Evolutionary conservation across 805 yeast genomes (phyloP), one percentile per base, ranked within the genome.

Genomic region (Spathaspora arborariae): DNA sequence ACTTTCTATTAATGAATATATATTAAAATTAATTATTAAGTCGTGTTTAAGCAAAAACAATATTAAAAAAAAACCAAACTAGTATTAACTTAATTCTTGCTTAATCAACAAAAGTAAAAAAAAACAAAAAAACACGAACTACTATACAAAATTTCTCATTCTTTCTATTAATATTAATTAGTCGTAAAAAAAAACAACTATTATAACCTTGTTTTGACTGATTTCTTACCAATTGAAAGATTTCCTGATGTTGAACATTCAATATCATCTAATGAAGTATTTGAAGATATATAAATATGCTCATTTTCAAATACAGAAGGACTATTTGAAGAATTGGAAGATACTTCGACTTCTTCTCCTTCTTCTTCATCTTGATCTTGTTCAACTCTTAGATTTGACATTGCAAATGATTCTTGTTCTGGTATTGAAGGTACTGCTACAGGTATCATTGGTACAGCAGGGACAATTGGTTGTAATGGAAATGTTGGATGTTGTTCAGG

Each of bases 291-390:
- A 13, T 68, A 30, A 30, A 30, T 13, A 30, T 3, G 35, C 8
- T 15, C 35, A 30, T 30, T 30, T 30, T 63, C 65, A 56, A 72
- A 72, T 3, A 72, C 72, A 34, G 73, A 68, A 20, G 69, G 69
- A n/a, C 70, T 54, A 11, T 69, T 64, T 45, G 70, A 63, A 45
- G 62, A 60, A 39, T 68, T 72, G 33, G 69, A 57, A 11, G 70
- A 65, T 8, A 62, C 44, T 39, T 53, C 61, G 10, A 50, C 56
- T 22, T 58, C 60, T 10, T 50, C 50, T 39, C n/a, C n/a, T n/a
- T n/a, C n/a, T n/a, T n/a, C n/a, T n/a, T n/a, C n/a, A n/a, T n/a
- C n/a, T n/a, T n/a, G n/a, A n/a, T n/a, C n/a, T n/a, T n/a, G n/a
- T n/a, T 53, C 51, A 15, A 37, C 46, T 36, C 41, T 45, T 10